Evolutionary conservation across 495 filamentous ascomycete species (phyloP).

Genomic region (Aeminium ludgeri): DNA sequence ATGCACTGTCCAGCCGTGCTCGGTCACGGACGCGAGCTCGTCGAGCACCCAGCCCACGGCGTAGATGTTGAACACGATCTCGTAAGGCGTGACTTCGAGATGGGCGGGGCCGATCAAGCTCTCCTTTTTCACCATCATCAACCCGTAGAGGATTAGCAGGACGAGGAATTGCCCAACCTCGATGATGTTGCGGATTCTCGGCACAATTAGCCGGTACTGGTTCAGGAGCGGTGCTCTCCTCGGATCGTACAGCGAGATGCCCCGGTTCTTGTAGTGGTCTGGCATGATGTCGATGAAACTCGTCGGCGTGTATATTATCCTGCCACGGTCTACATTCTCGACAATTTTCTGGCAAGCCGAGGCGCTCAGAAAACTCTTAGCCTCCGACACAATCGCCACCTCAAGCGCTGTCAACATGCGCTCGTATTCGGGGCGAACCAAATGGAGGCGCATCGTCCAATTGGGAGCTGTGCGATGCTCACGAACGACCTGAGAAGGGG

Average conservation of each 20-base stretch:
- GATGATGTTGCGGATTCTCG: conserved; percentile 47
- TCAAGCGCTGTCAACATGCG: conserved; percentile 50
- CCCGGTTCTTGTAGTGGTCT: conserved; percentile 55
- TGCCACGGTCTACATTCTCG: conserved; percentile 50
- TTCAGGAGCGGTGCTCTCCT: conserved; percentile 48
- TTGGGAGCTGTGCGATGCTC: conserved; percentile 31
- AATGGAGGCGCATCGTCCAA: conserved; percentile 28
- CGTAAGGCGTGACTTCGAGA: conserved; percentile 31
- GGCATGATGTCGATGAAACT: conserved; percentile 55
- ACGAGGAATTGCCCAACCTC: conserved; percentile 51
- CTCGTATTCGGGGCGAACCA: conserved; percentile 31
- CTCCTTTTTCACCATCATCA: conserved; percentile 44
- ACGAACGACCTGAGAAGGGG: conserved; percentile 37
- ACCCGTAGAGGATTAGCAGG: conserved; percentile 43
- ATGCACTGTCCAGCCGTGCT: conserved; percentile 60
- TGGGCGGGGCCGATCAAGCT: conserved; percentile 17
- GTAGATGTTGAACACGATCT: conserved; percentile 46
- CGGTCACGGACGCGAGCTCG: conserved; percentile 52
- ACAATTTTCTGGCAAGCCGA: conserved; percentile 55
- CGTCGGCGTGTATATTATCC: conserved; percentile 52
- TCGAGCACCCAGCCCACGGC: conserved; percentile 56
- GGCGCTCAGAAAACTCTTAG: conserved; percentile 47
- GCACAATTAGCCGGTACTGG: conserved; percentile 58
- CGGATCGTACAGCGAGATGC: conserved; percentile 54
- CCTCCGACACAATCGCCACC: conserved; percentile 53